Evolutionary conservation across 2,329 filamentous ascomycete species (phyloP), one percentile per base, ranked within the genome.

Genomic region (Hypomyces perniciosus): DNA sequence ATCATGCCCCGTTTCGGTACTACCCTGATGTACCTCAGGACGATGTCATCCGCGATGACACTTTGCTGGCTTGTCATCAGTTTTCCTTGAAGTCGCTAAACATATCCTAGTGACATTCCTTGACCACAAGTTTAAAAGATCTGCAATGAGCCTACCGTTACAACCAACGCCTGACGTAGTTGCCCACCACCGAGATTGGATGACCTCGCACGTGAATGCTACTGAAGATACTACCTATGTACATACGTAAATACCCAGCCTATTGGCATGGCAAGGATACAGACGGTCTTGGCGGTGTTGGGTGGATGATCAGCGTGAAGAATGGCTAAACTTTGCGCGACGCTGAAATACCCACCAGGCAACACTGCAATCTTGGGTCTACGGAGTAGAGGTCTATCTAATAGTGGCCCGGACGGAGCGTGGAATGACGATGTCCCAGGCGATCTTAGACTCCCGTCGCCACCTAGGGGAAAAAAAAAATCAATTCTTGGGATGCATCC

Each of bases 111-210:
- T 20, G 20, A 20, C 20, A 20, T 20, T 3, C 20, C 20, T 20
- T 20, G 20, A 20, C 20, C 20, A 20, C 20, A 20, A 38, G 10
- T 34, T 26, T 46, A 35, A 48, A 40, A 43, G 44, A 52, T 52
- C 50, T 44, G 50, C 50, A 26, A 43, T 13, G 29, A 29, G 31
- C 44, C 35, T 44, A 42, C 33, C 31, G 28, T 9, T 30, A 40
- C 39, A 27, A 33, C 44, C 35, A 45, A 40, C 50, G 39, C 37
- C 50, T 52, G 50, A 52, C 50, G 44, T 48, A n/a, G 50, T 20
- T 27, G 35, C 35, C 40, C 46, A 28, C 50, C 45, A 34, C 45
- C 38, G 20, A 52, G 33, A 41, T 27, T 41, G 44, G 31, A 20
- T n/a, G 35, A 41, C 28, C 28, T 48, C 39, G 33, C 45, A 48